Evolutionary conservation across 345 rosid genomes (phyloP).

Genomic region (Aquilaria malaccensis): DNA sequence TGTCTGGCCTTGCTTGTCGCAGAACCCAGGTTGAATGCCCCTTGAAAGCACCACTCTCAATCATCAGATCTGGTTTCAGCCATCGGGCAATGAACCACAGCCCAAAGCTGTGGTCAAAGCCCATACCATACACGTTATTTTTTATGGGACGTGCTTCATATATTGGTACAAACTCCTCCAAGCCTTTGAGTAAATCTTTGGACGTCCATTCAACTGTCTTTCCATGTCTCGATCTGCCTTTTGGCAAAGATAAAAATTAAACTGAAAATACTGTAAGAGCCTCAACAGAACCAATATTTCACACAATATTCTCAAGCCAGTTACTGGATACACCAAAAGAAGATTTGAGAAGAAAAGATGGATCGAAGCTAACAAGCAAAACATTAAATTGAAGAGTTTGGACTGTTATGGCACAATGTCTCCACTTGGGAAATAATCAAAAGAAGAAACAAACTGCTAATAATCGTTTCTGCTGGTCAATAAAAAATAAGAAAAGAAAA

Average conservation of each 20-base stretch:
- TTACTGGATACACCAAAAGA: background rate
- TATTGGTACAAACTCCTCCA: constrained; percentile 89
- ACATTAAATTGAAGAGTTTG: background rate
- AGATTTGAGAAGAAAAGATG: background rate
- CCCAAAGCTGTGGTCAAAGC: constrained; percentile 99
- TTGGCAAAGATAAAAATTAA: constrained; percentile 65
- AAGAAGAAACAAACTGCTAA: too few species aligned
- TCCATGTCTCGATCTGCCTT: constrained; percentile 99
- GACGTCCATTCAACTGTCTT: constrained; percentile 91
- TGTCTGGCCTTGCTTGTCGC: constrained; percentile 95
- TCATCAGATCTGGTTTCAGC: constrained; percentile 93
- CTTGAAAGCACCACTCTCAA: constrained; percentile 98
- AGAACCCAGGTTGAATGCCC: constrained; percentile 99
- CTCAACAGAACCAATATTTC: background rate
- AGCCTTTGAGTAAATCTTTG: constrained; percentile 81
- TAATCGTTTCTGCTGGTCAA: background rate
- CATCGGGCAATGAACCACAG: constrained; percentile 89
- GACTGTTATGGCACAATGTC: too few species aligned
- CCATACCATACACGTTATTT: constrained; percentile 96
- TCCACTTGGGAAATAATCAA: too few species aligned
- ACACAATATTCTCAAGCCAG: background rate
- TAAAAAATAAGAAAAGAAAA: too few species aligned
- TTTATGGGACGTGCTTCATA: constrained; percentile 94
- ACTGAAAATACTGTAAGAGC: constrained; percentile 27
- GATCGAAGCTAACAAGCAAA: constrained; percentile 11